phyloP scores from a whole-genome alignment of 2,329 filamentous ascomycete genomes.

The Zymoseptoria crescenta region DNA sequence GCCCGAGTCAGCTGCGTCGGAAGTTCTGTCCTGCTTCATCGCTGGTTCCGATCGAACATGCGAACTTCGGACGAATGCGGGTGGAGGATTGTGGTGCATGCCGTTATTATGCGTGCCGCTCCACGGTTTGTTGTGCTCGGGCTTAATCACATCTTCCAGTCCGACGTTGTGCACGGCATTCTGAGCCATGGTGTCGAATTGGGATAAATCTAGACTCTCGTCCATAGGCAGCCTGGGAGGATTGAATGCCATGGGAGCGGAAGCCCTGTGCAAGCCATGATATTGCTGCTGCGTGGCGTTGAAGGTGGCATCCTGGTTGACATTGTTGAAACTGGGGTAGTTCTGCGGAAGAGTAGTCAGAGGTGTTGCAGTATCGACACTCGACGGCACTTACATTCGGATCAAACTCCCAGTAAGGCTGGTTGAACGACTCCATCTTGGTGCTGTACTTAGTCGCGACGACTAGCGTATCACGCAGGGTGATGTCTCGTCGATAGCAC shows the following conservation, averaged over 20 bases:
- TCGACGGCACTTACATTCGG: not conserved
- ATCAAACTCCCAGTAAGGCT: not conserved
- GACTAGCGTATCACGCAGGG: not conserved
- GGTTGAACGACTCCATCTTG: not conserved
- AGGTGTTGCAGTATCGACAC: not conserved
- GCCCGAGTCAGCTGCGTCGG: conserved; percentile 12
- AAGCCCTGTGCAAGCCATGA: conserved; percentile 3
- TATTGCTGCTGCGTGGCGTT: not conserved
- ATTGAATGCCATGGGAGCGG: not conserved
- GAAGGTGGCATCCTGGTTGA: not conserved
- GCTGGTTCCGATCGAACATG: conserved; percentile 7
- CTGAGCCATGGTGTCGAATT: not conserved
- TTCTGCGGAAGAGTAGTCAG: not conserved
- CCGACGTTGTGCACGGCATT: conserved; percentile 1
- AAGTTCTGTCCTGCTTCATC: conserved; percentile 3
- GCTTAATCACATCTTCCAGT: conserved; percentile 9
- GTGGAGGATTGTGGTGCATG: not conserved
- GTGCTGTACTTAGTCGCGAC: not conserved
- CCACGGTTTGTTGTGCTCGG: conserved; percentile 6
- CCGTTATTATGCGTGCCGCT: not conserved
- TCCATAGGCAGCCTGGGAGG: not conserved
- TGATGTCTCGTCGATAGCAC: not conserved
- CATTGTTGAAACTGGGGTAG: not conserved
- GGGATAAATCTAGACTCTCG: conserved; percentile 3
- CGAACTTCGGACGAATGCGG: not conserved